Percentiles rank a stretch among this genome's conserved stretches.
phyloP scores from a whole-genome alignment of 371 early-diverging fungal genomes.

The Sporodiniella umbellata region DNA sequence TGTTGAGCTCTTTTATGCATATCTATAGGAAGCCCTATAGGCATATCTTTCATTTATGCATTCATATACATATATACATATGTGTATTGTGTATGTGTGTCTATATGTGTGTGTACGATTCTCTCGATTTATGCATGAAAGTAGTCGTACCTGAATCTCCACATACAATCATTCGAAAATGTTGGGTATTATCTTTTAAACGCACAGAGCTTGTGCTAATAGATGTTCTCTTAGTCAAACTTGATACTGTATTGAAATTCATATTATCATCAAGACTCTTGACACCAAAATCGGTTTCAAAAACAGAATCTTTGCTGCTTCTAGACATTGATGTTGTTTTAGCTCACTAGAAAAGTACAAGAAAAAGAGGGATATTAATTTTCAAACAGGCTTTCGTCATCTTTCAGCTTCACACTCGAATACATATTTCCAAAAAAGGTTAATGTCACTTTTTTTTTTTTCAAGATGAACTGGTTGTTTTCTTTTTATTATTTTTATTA shows the following conservation, averaged over 20 bases:
- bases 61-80: no score
- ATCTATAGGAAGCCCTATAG: no score
- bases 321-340: background rate
- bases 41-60: background rate
- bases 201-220: background rate
- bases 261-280: background rate
- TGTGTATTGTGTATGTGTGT: no score
- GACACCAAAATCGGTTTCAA: background rate
- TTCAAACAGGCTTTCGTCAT: background rate
- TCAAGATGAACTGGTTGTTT: no score
- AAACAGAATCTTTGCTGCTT: background rate
- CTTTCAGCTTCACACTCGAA: no score
- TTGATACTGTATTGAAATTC: background rate
- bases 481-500: no score
- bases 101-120: no score
- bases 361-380: background rate
- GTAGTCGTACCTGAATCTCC: conserved; percentile 51
- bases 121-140: conserved; percentile 1
- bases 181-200: conserved; percentile 11
- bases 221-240: background rate
- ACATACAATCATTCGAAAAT: conserved; percentile 50
- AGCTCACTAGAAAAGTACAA: background rate
- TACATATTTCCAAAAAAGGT: background rate
- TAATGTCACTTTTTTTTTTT: no score
- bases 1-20: background rate